A percentile compares a stretch with the other conserved stretches of the same genome.
Evolutionary conservation across 306 rosid species (phyloP).

Genomic region (Quercus variabilis): DNA sequence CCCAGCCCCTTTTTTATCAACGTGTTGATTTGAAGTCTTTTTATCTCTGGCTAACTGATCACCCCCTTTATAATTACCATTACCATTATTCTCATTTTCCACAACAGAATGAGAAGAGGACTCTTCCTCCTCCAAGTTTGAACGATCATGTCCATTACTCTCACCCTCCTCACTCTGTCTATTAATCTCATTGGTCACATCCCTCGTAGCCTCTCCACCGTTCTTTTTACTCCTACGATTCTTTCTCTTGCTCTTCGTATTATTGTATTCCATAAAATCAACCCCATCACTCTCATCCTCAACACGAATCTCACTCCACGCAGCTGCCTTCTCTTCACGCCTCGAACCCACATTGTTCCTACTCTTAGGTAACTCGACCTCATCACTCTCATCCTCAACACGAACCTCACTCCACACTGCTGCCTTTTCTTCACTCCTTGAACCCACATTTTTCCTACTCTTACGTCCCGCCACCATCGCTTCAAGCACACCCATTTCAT

Average conservation of each 20-base stretch:
- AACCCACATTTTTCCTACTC: conserved; percentile 40
- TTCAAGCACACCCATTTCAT: conserved; percentile 46
- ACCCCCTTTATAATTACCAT: conserved; percentile 13
- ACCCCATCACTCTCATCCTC: conserved; percentile 42
- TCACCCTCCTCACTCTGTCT: conserved; percentile 21
- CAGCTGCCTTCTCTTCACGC: conserved; percentile 23
- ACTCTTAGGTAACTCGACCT: conserved; percentile 25
- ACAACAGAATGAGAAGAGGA: conserved; percentile 24
- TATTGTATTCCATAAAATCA: conserved; percentile 50
- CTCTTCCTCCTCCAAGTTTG: conserved; percentile 34
- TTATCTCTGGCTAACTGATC: conserved; percentile 34
- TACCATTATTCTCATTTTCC: conserved; percentile 27
- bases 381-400: conserved; percentile 43
- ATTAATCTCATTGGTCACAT: conserved; percentile 18
- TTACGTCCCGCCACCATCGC: conserved; percentile 64
- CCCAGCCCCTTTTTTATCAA: conserved; percentile 40
- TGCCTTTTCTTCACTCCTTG: conserved; percentile 11
- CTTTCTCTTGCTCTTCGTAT: conserved; percentile 42
- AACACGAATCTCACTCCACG: conserved; percentile 18
- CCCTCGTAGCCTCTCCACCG: conserved; percentile 30
- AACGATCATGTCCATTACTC: conserved; percentile 26
- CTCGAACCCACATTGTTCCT: conserved; percentile 34
- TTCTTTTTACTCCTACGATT: conserved; percentile 48
- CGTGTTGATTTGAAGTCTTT: conserved; percentile 38
- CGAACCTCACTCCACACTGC: conserved; percentile 17